phyloP scores from a whole-genome alignment of 768 basidiomycete species.

The Mycena floridula region DNA sequence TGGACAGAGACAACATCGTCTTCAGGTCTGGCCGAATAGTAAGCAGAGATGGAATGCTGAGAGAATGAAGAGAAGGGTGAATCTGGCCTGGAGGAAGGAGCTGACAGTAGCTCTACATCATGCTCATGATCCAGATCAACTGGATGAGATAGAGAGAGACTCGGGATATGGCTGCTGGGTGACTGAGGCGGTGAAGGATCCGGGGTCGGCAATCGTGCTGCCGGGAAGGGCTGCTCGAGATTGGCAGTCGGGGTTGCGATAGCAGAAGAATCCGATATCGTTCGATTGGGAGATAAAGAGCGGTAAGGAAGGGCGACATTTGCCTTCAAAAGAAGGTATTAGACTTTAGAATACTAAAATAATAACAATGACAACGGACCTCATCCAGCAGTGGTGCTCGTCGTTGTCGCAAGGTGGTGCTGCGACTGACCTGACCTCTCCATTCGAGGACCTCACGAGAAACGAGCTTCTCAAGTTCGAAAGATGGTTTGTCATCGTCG shows the following conservation, averaged over 20 bases:
- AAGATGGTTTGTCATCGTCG: constrained; percentile 12
- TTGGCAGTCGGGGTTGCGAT: constrained; percentile 1
- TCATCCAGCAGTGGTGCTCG: constrained; percentile 25
- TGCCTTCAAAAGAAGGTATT: constrained; percentile 18
- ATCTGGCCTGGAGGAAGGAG: constrained; percentile 5
- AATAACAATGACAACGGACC: constrained; percentile 16
- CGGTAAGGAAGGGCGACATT: constrained; percentile 28
- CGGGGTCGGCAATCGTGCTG: not conserved
- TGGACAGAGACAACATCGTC: too few species aligned
- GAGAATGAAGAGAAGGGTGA: constrained; percentile 7
- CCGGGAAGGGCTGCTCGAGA: constrained; percentile 3
- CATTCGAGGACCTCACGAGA: constrained; percentile 26
- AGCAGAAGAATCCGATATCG: constrained; percentile 25
- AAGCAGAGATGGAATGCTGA: too few species aligned
- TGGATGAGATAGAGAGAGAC: constrained; percentile 5
- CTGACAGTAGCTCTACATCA: constrained; percentile 5
- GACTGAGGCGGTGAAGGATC: not conserved
- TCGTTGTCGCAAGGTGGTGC: constrained; percentile 6
- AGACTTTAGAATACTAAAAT: not conserved
- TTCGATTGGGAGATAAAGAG: constrained; percentile 27
- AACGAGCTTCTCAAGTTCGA: constrained; percentile 30
- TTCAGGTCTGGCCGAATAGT: too few species aligned
- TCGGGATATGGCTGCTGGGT: not conserved
- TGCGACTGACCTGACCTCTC: constrained; percentile 25
- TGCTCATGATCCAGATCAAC: constrained; percentile 5